These are phyloP conservation scores for Lojkania enalia DNA, from an alignment of 2,329 filamentous ascomycete species.

Conservation along the genomic window DNA sequence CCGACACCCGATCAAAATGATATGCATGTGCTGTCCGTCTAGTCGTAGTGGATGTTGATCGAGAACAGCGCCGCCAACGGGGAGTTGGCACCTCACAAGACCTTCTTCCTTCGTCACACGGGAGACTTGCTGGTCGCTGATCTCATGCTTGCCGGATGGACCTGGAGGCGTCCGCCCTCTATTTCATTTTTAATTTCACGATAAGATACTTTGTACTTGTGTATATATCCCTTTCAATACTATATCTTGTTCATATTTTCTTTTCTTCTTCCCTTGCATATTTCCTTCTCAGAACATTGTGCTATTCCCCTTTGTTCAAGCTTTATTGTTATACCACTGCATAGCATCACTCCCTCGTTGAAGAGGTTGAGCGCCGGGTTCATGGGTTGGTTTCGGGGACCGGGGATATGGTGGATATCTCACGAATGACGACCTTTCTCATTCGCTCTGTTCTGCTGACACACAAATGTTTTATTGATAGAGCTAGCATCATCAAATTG, in stretches of 20 bases:
- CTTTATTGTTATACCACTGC: conserved; percentile 11
- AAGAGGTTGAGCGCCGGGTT: conserved; percentile 7
- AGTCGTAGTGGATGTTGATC: conserved; percentile 26
- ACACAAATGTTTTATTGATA: too few species aligned
- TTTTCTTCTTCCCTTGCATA: background rate
- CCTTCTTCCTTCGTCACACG: conserved; percentile 1
- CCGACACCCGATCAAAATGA: conserved; percentile 34
- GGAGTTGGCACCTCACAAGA: conserved; percentile 38
- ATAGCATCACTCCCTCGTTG: conserved; percentile 13
- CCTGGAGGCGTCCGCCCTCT: conserved; percentile 6
- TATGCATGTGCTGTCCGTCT: conserved; percentile 52
- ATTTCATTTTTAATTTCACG: conserved; percentile 9
- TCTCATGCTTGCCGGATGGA: conserved; percentile 27
- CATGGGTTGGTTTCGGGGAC: conserved; percentile 3
- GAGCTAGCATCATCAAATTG: too few species aligned
- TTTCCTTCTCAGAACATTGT: background rate
- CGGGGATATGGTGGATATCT: conserved; percentile 1
- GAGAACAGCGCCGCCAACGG: conserved; percentile 44
- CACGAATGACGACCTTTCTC: background rate
- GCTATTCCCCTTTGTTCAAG: background rate
- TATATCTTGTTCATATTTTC: conserved; percentile 5
- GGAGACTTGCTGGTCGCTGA: conserved; percentile 45
- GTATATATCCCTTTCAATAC: conserved; percentile 5
- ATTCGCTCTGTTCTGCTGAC: too few species aligned
- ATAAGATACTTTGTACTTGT: conserved; percentile 8